Conservation (phyloP, 2,329 filamentous ascomycete species). For the Apiospora sp. region DNA sequence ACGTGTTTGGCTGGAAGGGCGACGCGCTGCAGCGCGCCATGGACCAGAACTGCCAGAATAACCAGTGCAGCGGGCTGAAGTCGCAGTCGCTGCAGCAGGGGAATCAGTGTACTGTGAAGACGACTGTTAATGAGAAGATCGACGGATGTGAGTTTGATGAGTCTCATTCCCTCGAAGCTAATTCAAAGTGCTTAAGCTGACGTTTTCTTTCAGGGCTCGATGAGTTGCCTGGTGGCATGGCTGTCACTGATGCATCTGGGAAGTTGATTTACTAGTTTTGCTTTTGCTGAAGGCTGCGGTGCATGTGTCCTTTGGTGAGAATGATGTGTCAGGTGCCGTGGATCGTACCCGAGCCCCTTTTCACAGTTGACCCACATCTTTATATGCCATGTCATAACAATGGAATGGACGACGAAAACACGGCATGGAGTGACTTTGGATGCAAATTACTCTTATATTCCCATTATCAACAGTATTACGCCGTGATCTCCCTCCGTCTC, state of each 20-base stretch:
- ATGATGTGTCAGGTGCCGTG: no score
- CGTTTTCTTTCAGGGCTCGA: constrained; percentile 31
- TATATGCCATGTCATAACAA: no score
- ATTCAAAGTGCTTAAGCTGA: constrained; percentile 14
- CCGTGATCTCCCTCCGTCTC: no score
- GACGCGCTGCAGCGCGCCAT: constrained; percentile 43
- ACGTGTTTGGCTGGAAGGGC: constrained; percentile 46
- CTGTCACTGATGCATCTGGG: constrained; percentile 31
- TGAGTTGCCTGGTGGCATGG: constrained; percentile 37
- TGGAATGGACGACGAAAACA: no score
- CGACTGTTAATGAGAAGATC: constrained; percentile 34
- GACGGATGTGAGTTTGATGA: constrained; percentile 35
- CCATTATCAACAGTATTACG: neutral
- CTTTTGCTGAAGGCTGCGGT: no score
- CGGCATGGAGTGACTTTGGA: no score
- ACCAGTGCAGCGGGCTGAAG: constrained; percentile 37
- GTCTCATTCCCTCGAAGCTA: neutral
- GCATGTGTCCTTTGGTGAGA: no score
- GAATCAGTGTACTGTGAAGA: constrained; percentile 35
- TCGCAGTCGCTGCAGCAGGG: constrained; percentile 33
- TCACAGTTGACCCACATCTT: no score
- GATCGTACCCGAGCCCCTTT: no score
- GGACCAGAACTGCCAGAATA: constrained; percentile 44
- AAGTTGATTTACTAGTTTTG: neutral
- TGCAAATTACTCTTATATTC: no score